Base-by-base conservation (phyloP, 306 rosid species). In the Urtica urens region DNA sequence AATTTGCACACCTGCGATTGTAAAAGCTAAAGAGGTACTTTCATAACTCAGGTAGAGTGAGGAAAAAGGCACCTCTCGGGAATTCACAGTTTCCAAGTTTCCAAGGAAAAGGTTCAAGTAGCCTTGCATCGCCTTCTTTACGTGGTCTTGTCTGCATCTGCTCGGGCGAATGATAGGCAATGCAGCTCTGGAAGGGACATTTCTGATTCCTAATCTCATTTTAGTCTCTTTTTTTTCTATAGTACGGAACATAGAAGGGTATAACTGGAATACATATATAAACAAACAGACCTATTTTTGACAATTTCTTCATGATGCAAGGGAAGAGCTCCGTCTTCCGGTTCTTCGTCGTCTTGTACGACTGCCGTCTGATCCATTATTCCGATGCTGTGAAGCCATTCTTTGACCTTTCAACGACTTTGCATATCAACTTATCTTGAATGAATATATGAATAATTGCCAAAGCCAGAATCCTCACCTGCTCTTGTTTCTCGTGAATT, bases 341-440 rank as follows among this genome's bases (percentile, higher is more conserved):
- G 85, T 23, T 83, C 94, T 46, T 88, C 95, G 47, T 70, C 88
- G 47, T 88, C 88, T 35, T 78, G 93, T 34, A 67, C 77, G 26
- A 78, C 86, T 24, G 77, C 72, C 1, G 73, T 70, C n/a, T 81
- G 94, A 49, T 88, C 95, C n/a, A 46, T 74, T 46, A 88, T 72
- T 58, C 96, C 95, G 51, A 78, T 52, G 70, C 76, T 80, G 13
- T 83, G 94, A 42, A 88, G 95, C 95, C 96, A 88, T 65, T 88
- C 96, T 81, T 74, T 88, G 35, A 81, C 79, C 95, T 88, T 62
- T 28, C 55, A 9, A 6, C 54, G 13, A 57, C 21, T 53, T 73
- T 21, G n/a, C 3, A 22, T 51, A 24, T 23, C 30, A 39, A 30
- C 7, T 39, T 13, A 31, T 13, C n/a, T n/a, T n/a, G n/a, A n/a